These are phyloP conservation scores for Aspergillus fumigatiaffinis DNA, from an alignment of 2,329 filamentous ascomycete genomes.

Conservation along the genomic window DNA sequence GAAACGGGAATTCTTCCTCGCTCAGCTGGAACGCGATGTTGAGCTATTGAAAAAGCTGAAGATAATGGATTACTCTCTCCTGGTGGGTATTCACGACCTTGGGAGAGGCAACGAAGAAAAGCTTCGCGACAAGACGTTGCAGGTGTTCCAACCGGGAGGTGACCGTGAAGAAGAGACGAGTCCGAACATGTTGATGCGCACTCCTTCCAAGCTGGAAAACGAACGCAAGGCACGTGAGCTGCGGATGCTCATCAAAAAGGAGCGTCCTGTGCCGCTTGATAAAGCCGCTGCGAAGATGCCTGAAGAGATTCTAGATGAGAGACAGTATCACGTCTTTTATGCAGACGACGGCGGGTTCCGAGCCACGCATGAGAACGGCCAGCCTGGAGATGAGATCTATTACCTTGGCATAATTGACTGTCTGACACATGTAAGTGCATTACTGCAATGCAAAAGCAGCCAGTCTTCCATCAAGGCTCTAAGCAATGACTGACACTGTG, in stretches of 20 bases:
- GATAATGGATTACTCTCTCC: constrained; percentile 98
- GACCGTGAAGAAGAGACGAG: constrained; percentile 61
- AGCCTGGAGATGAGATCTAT: constrained; percentile 85
- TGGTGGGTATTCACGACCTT: constrained; percentile 91
- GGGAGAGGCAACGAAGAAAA: constrained; percentile 93
- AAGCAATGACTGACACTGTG: constrained; percentile 7
- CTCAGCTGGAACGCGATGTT: constrained; percentile 86
- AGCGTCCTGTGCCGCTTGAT: constrained; percentile 90
- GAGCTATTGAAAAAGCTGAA: constrained; percentile 78
- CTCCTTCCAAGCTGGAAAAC: constrained; percentile 89
- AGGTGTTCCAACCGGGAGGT: constrained; percentile 89
- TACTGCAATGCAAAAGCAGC: background rate
- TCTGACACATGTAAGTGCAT: constrained; percentile 75
- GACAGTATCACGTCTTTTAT: constrained; percentile 81
- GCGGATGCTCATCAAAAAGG: constrained; percentile 84
- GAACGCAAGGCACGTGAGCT: constrained; percentile 86
- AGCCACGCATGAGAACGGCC: constrained; percentile 86
- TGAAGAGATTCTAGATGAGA: constrained; percentile 74
- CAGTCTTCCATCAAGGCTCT: background rate
- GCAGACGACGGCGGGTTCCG: constrained; percentile 89
- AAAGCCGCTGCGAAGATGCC: constrained; percentile 82
- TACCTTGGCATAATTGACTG: constrained; percentile 99
- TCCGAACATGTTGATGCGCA: constrained; percentile 70
- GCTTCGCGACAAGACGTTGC: constrained; percentile 78
- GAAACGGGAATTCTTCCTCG: constrained; percentile 83